These are phyloP conservation scores for Lomentospora prolificans DNA, from an alignment of 2,329 filamentous ascomycete species.

Conservation along the genomic window DNA sequence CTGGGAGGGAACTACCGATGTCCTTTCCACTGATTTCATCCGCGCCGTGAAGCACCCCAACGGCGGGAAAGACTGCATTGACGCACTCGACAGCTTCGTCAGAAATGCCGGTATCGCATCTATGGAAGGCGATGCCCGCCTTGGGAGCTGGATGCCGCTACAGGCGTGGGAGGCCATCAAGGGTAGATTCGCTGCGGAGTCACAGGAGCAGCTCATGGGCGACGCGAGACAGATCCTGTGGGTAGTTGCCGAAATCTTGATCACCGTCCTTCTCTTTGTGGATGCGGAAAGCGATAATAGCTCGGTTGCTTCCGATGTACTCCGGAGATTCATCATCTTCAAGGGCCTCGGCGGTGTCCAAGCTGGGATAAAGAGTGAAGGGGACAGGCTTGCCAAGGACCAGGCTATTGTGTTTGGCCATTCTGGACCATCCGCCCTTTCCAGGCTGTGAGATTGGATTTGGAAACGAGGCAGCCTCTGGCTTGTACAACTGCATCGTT, in stretches of 20 bases:
- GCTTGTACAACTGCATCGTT: too few species aligned
- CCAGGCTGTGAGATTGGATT: not conserved
- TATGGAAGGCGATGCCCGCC: conserved; percentile 16
- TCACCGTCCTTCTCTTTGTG: conserved; percentile 30
- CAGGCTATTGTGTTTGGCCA: conserved; percentile 11
- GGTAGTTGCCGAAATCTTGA: conserved; percentile 31
- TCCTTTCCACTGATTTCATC: conserved; percentile 47
- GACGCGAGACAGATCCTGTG: conserved; percentile 36
- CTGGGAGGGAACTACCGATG: conserved; percentile 66
- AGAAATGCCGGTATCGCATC: conserved; percentile 11
- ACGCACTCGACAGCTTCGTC: conserved; percentile 34
- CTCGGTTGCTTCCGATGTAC: conserved; percentile 26
- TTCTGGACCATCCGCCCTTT: not conserved
- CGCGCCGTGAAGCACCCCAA: conserved; percentile 36
- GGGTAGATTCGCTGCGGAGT: conserved; percentile 22
- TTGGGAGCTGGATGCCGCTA: conserved; percentile 18
- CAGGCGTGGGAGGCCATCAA: conserved; percentile 31
- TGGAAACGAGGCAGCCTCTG: too few species aligned
- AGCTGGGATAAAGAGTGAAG: not conserved
- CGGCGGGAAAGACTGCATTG: conserved; percentile 24
- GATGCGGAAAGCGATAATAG: conserved; percentile 29
- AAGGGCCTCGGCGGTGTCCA: conserved; percentile 11
- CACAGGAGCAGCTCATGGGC: conserved; percentile 30
- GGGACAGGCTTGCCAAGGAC: conserved; percentile 8
- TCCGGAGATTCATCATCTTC: conserved; percentile 26